These are phyloP conservation scores for Chlorociboria aeruginascens DNA, from an alignment of 495 filamentous ascomycete genomes.

Conservation along the genomic window DNA sequence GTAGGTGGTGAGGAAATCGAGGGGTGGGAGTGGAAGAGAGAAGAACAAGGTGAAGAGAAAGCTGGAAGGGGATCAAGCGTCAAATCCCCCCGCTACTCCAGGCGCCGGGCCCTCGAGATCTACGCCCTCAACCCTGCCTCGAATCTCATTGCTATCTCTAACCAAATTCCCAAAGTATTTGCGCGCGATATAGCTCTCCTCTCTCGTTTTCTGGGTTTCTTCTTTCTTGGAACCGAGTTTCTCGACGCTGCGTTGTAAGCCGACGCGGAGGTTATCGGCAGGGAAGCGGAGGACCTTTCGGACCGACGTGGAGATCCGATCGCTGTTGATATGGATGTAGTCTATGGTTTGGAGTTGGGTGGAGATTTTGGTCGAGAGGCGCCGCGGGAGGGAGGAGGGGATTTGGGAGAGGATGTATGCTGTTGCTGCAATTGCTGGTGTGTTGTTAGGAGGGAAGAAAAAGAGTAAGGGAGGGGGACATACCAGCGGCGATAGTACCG, in stretches of 20 bases:
- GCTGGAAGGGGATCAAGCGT: slow-evolving; percentile 4
- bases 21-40: neutral
- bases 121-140: slow-evolving; percentile 48
- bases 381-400: slow-evolving; percentile 75
- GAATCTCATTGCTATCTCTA: slow-evolving; percentile 58
- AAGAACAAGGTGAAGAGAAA: neutral
- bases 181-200: slow-evolving; percentile 62
- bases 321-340: slow-evolving; percentile 82
- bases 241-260: slow-evolving; percentile 70
- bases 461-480: slow-evolving; percentile 23
- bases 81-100: slow-evolving; percentile 14
- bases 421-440: slow-evolving; percentile 53
- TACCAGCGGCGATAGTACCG: slow-evolving; percentile 64
- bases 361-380: slow-evolving; percentile 75
- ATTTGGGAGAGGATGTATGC: slow-evolving; percentile 77
- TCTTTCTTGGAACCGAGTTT: slow-evolving; percentile 64
- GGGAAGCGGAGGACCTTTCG: slow-evolving; percentile 80
- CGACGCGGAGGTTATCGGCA: slow-evolving; percentile 66
- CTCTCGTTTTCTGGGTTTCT: slow-evolving; percentile 63
- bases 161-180: slow-evolving; percentile 86
- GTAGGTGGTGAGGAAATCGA: no score
- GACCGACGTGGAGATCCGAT: slow-evolving; percentile 69
- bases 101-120: slow-evolving; percentile 19
- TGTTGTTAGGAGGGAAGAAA: neutral
- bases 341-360: slow-evolving; percentile 66